Evolutionary conservation across 176 grass and related monocot genomes (phyloP), one percentile per base, ranked within the genome.

Genomic region (Thalia dealbata): DNA sequence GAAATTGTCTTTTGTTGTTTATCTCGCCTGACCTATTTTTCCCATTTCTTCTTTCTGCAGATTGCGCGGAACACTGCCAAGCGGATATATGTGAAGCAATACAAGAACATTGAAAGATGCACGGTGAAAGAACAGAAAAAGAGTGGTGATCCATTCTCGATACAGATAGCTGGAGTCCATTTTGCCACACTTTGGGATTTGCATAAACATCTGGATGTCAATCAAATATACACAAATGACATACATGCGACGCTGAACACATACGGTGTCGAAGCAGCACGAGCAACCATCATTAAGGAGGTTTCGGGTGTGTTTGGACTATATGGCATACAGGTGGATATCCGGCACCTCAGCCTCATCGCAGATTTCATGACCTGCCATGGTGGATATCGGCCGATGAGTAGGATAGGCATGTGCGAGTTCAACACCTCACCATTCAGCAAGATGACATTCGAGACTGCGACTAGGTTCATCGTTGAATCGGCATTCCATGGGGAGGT

Each of bases 311-410:
- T 97, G 22, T 97, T 97, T 22, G 0, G 29, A 5, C 56, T 52
- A 25, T 97, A 92, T 14, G 85, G 93, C 24, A 97, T 97, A 55
- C 6, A 67, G 0, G 89, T 97, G 28, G 70, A 97, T 79, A 75
- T 22, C 21, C 82, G 93, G 73, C 93, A 97, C 63, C 81, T 97
- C 24, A 88, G 71, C 42, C 64, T 92, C 73, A 88, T 90, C 16
- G 89, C 93, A 0, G 89, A 97, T 64, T 97, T 86, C 84, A 97
- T 97, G 93, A 91, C 93, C 18, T 91, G 86, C 7, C 81, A 90
- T 13, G 93, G 93, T 2, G 87, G 89, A 1, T 97, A 88, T 78
- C 80, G 89, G 21, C 82, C 93, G 0, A 82, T 92, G 89, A 97
- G 70, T 77, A 76, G 87, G 61, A 7, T 84, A 0, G 87, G 93